Evolutionary conservation across 495 filamentous ascomycete species (phyloP).

Genomic region (Neurospora africana): DNA sequence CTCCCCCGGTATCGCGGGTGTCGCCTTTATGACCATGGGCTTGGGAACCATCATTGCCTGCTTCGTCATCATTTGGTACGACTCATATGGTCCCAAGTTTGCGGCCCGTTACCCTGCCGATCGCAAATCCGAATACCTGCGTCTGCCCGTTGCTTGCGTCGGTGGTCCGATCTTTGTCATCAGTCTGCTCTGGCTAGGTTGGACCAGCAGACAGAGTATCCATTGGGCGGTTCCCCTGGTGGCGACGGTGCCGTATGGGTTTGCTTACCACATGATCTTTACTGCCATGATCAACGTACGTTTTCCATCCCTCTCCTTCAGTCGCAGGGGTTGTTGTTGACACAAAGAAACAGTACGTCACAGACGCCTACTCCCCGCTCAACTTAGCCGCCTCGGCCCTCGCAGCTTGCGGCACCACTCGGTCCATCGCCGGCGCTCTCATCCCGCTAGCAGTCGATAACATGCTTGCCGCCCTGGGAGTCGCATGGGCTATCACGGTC

Average conservation of each 20-base stretch:
- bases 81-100: constrained; percentile 15
- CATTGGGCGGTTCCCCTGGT: constrained; percentile 54
- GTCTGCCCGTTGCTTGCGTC: constrained; percentile 54
- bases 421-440: constrained; percentile 48
- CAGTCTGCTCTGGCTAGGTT: constrained; percentile 60
- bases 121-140: constrained; percentile 41
- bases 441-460: constrained; percentile 31
- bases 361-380: constrained; percentile 50
- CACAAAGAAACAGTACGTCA: constrained; percentile 36
- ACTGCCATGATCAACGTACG: constrained; percentile 48
- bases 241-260: constrained; percentile 50
- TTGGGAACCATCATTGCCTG: constrained; percentile 41
- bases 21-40: constrained; percentile 28
- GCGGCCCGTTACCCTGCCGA: constrained; percentile 9
- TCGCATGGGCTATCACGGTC: constrained; percentile 18
- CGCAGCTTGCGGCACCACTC: constrained; percentile 45
- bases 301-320: not conserved
- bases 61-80: constrained; percentile 32
- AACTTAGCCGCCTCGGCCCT: constrained; percentile 57
- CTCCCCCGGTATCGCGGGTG: constrained; percentile 21
- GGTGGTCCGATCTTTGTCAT: constrained; percentile 48
- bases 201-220: constrained; percentile 43
- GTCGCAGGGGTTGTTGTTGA: not conserved
- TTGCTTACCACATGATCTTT: constrained; percentile 56
- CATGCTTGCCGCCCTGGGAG: constrained; percentile 14